Conservation (phyloP, 352 stramenopile species). For the Globisporangium parvum region DNA sequence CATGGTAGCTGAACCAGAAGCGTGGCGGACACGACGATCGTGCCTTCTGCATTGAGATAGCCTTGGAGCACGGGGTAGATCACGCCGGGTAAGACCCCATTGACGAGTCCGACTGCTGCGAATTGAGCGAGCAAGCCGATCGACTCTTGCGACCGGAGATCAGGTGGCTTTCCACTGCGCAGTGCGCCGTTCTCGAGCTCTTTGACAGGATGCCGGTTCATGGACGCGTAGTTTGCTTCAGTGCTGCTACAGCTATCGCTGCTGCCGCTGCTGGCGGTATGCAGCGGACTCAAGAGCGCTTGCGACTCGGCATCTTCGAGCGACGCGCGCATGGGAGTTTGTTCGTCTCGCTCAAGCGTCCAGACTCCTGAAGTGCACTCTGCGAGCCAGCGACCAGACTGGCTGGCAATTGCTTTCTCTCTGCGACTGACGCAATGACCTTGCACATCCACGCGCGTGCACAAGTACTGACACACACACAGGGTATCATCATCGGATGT, state of each 20-base stretch:
- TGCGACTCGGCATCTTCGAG: constrained; percentile 7
- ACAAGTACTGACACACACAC: too few relatives aligned
- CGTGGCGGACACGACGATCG: constrained; percentile 38
- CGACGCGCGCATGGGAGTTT: constrained; percentile 3
- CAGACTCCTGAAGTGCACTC: too few relatives aligned
- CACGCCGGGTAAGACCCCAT: constrained; percentile 33
- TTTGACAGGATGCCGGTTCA: too few relatives aligned
- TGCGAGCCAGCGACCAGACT: too few relatives aligned
- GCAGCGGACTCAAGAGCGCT: constrained; percentile 5
- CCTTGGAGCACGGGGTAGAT: constrained; percentile 55
- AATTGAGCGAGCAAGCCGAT: constrained; percentile 46
- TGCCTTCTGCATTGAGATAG: constrained; percentile 56
- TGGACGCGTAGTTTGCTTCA: too few relatives aligned
- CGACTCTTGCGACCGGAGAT: constrained; percentile 24
- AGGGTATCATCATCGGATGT: background rate
- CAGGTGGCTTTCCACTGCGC: constrained; percentile 19
- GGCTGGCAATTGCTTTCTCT: background rate
- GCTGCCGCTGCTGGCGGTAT: too few relatives aligned
- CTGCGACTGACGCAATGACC: too few relatives aligned
- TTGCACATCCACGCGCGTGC: too few relatives aligned
- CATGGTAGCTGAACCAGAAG: constrained; percentile 46
- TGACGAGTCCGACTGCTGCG: constrained; percentile 43
- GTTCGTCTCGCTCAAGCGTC: too few relatives aligned
- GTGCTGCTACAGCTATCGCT: too few relatives aligned
- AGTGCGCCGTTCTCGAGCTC: constrained; percentile 27